Evolutionary conservation across 2,329 filamentous ascomycete genomes (phyloP).

Genomic region (Cladophialophora chaetospira): DNA sequence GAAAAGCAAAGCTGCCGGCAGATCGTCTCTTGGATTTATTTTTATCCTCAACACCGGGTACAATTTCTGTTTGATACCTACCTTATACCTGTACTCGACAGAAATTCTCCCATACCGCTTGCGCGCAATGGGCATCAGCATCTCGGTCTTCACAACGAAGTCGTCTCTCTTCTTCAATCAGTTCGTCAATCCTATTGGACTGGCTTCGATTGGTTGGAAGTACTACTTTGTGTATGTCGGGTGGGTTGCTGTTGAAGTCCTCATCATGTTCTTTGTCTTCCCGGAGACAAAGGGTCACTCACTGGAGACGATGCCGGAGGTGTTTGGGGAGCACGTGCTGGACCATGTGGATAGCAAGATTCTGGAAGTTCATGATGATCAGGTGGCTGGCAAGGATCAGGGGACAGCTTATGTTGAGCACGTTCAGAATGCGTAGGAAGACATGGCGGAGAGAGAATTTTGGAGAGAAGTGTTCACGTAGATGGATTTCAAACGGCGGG

Average conservation of each 20-base stretch:
- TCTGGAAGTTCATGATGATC: no score
- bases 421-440: no score
- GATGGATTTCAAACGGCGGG: no score
- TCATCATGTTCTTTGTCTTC: conserved; percentile 33
- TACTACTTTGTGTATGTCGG: conserved; percentile 43
- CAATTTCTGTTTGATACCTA: not conserved
- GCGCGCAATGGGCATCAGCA: conserved; percentile 49
- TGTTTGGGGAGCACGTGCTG: conserved; percentile 18
- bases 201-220: not conserved
- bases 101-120: conserved; percentile 53
- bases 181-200: not conserved
- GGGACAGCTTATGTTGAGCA: no score
- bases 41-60: conserved; percentile 41
- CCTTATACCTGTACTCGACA: conserved; percentile 42
- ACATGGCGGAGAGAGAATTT: no score
- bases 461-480: no score
- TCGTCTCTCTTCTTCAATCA: conserved; percentile 36
- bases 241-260: conserved; percentile 34
- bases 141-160: conserved; percentile 29
- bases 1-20: conserved; percentile 24
- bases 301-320: conserved; percentile 11
- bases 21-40: conserved; percentile 35
- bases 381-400: no score
- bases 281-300: conserved; percentile 37
- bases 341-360: no score